A percentile compares a stretch with the other conserved stretches of the same genome.
Evolutionary conservation across 2,329 filamentous ascomycete genomes (phyloP).

Genomic region (Xylariomycetidae sp.): DNA sequence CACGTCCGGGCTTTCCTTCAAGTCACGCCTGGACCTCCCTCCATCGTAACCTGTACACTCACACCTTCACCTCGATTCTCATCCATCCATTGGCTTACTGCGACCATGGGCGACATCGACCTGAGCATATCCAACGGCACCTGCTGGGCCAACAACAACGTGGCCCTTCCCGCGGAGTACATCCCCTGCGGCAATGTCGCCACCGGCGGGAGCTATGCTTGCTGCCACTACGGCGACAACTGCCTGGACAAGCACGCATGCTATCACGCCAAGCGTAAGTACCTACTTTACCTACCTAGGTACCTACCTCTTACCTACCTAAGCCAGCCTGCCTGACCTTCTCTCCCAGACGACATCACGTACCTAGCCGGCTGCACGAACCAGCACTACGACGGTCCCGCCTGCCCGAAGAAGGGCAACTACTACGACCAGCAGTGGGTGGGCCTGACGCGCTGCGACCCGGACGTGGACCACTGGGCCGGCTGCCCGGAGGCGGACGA

Average conservation of each 20-base stretch:
- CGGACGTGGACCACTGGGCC: slow-evolving; percentile 9
- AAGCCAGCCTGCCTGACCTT: neutral
- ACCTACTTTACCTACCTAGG: neutral
- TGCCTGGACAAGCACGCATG: slow-evolving; percentile 16
- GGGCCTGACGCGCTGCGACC: slow-evolving; percentile 11
- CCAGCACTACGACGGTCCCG: slow-evolving; percentile 10
- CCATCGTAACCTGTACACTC: too few species aligned
- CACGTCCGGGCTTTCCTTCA: too few species aligned
- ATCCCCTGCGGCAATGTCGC: slow-evolving; percentile 15
- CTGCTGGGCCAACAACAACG: slow-evolving; percentile 13
- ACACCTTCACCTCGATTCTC: too few species aligned
- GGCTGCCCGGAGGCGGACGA: slow-evolving; percentile 11
- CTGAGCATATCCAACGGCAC: slow-evolving; percentile 13
- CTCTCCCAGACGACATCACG: slow-evolving; percentile 9
- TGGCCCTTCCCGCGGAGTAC: slow-evolving; percentile 8
- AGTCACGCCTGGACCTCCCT: too few species aligned
- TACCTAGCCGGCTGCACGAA: slow-evolving; percentile 18
- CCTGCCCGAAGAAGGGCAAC: slow-evolving; percentile 14
- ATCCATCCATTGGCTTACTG: too few species aligned
- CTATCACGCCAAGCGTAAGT: slow-evolving; percentile 13
- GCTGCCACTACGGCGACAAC: slow-evolving; percentile 15
- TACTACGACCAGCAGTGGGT: slow-evolving; percentile 14
- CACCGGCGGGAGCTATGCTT: slow-evolving; percentile 12
- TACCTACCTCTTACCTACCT: neutral
- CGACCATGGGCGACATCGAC: slow-evolving; percentile 11